phyloP scores from a whole-genome alignment of 179 eudicot genomes.

The Drosera spatulata region DNA sequence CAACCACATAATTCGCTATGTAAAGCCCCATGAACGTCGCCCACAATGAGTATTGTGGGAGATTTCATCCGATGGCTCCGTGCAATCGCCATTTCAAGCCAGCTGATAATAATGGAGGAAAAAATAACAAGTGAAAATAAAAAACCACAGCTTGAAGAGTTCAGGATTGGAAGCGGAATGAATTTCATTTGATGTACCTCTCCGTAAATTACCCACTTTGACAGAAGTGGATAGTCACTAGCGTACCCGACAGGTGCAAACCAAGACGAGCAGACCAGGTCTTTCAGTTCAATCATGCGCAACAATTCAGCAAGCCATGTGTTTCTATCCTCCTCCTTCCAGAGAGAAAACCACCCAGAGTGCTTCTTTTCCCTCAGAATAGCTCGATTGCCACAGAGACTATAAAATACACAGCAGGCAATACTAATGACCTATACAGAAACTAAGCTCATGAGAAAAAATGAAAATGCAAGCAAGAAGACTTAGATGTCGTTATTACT shows the following conservation, averaged over 20 bases:
- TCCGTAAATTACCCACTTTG: slow-evolving; percentile 98
- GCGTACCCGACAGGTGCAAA: slow-evolving; percentile 99
- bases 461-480: not conserved
- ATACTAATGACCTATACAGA: slow-evolving; percentile 76
- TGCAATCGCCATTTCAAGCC: slow-evolving; percentile 77
- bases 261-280: slow-evolving; percentile 92
- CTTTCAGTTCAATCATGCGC: slow-evolving; percentile 73
- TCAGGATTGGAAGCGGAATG: no score
- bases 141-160: no score
- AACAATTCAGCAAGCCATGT: slow-evolving; percentile 72
- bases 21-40: slow-evolving; percentile 96
- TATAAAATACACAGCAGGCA: slow-evolving; percentile 97
- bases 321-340: slow-evolving; percentile 65
- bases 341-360: slow-evolving; percentile 66
- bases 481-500: not conserved
- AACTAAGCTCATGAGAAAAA: not conserved
- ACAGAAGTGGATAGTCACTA: slow-evolving; percentile 84
- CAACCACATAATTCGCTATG: slow-evolving; percentile 93
- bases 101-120: slow-evolving; percentile 35
- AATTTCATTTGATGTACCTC: slow-evolving; percentile 80
- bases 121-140: slow-evolving; percentile 11
- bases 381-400: slow-evolving; percentile 96
- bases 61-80: slow-evolving; percentile 83
- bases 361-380: slow-evolving; percentile 42
- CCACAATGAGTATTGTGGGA: slow-evolving; percentile 98